A percentile compares a stretch with the other conserved stretches of the same genome.
Evolutionary conservation across 2,329 filamentous ascomycete genomes (phyloP).

Genomic region (Colletotrichum sp.): DNA sequence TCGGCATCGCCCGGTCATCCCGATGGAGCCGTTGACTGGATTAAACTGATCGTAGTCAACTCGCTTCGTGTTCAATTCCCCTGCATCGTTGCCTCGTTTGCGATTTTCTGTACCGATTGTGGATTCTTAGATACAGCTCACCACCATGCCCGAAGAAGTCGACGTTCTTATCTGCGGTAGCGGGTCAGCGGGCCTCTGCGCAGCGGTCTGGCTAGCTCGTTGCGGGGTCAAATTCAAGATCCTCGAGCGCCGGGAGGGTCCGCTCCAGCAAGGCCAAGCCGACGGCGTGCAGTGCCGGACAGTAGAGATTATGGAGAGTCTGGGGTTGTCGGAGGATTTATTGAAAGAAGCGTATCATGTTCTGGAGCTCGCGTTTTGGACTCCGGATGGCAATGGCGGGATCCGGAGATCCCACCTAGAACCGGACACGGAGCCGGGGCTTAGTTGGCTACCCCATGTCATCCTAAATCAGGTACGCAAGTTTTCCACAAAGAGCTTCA

Average conservation of each 20-base stretch:
- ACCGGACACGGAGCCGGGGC: slow-evolving; percentile 57
- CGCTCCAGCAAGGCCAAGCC: slow-evolving; percentile 55
- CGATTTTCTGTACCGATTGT: not conserved
- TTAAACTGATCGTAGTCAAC: no score
- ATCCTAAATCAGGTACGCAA: slow-evolving; percentile 54
- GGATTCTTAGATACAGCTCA: not conserved
- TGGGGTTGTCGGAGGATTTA: slow-evolving; percentile 58
- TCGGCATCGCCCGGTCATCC: not conserved
- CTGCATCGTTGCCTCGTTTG: not conserved
- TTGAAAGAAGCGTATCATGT: slow-evolving; percentile 63
- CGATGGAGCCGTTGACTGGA: not conserved
- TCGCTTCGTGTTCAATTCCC: not conserved
- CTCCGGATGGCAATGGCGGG: slow-evolving; percentile 30
- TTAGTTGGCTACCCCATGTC: slow-evolving; percentile 60
- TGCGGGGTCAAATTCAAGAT: slow-evolving; percentile 45
- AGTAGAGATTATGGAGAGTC: slow-evolving; percentile 67
- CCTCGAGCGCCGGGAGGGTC: slow-evolving; percentile 34
- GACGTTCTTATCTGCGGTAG: slow-evolving; percentile 17
- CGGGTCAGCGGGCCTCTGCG: slow-evolving; percentile 44
- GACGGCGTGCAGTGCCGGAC: slow-evolving; percentile 68
- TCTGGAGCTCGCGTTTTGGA: slow-evolving; percentile 64
- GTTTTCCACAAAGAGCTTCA: not conserved
- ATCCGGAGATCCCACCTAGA: slow-evolving; percentile 54
- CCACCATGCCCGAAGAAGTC: slow-evolving; percentile 16
- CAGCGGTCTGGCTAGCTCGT: slow-evolving; percentile 46